These are phyloP conservation scores for Pseudogymnoascus sp. DNA, from an alignment of 2,329 filamentous ascomycete species.

Conservation along the genomic window DNA sequence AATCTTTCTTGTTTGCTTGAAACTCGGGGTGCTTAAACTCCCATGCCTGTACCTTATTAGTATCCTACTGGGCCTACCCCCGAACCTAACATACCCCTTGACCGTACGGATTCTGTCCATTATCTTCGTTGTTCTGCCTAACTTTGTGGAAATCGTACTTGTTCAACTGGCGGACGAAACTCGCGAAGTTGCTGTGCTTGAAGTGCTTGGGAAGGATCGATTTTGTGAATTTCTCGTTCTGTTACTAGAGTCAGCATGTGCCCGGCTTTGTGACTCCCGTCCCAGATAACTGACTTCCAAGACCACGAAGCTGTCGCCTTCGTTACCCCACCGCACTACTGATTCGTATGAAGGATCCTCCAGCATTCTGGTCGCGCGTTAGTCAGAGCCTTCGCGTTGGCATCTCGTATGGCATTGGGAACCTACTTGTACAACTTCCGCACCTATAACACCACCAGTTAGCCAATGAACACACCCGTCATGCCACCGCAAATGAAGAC, in stretches of 20 bases:
- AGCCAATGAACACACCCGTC: conserved; percentile 14
- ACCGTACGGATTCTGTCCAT: conserved; percentile 72
- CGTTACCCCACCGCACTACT: conserved; percentile 91
- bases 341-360: conserved; percentile 89
- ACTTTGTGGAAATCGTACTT: conserved; percentile 99
- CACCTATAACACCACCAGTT: conserved; percentile 51
- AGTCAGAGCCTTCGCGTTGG: conserved; percentile 27
- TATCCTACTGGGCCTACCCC: conserved; percentile 3
- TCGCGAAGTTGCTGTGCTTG: conserved; percentile 98
- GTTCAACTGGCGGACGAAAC: conserved; percentile 90
- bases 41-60: conserved; percentile 56
- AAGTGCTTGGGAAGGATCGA: conserved; percentile 96
- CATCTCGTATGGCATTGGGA: conserved; percentile 11
- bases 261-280: not conserved
- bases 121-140: conserved; percentile 81
- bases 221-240: conserved; percentile 99
- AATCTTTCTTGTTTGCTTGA: conserved; percentile 90
- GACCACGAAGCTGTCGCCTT: conserved; percentile 93
- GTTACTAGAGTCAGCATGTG: conserved; percentile 21
- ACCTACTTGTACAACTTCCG: conserved; percentile 95
- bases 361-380: conserved; percentile 65
- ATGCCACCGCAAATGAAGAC: conserved; percentile 33
- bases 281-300: conserved; percentile 64
- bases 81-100: conserved; percentile 53
- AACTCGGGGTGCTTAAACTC: conserved; percentile 98